Percentiles rank a stretch among this genome's conserved stretches.
These are phyloP conservation scores for Parafenestella ontariensis DNA, from an alignment of 2,329 filamentous ascomycete genomes.

Conservation along the genomic window DNA sequence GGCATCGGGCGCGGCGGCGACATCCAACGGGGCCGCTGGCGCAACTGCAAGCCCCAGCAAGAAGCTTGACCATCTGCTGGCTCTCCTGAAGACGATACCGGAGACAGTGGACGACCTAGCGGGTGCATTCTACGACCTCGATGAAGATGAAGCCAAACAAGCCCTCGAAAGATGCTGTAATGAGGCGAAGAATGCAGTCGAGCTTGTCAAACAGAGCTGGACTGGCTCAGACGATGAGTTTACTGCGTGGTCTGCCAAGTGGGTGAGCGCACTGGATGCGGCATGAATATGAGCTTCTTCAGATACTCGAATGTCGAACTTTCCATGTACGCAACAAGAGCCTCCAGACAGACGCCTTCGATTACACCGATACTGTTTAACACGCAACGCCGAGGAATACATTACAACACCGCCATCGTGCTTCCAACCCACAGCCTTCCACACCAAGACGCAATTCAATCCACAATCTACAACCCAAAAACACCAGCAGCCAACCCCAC, in stretches of 20 bases:
- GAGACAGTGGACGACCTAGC: conserved; percentile 75
- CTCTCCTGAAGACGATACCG: conserved; percentile 66
- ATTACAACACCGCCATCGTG: too few relatives aligned
- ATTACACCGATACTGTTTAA: too few relatives aligned
- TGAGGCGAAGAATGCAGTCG: conserved; percentile 64
- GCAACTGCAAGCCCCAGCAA: conserved; percentile 22
- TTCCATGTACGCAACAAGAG: too few relatives aligned
- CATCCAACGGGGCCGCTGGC: conserved; percentile 9
- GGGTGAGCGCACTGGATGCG: conserved; percentile 55
- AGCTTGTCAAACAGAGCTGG: conserved; percentile 68
- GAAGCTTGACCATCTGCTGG: conserved; percentile 63
- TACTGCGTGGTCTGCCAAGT: conserved; percentile 73
- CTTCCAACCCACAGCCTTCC: too few relatives aligned
- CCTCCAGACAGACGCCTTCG: too few relatives aligned
- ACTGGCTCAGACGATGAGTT: conserved; percentile 75
- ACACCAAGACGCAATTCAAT: too few relatives aligned
- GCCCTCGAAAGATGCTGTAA: conserved; percentile 66
- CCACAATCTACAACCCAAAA: conserved; percentile 27
- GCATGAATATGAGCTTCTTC: conserved; percentile 13
- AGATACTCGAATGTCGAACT: background rate
- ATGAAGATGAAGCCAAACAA: conserved; percentile 64
- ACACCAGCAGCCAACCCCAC: conserved; percentile 29
- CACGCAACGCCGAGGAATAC: too few relatives aligned
- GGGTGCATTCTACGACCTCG: conserved; percentile 73
- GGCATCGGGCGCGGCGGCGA: conserved; percentile 8